phyloP scores from a whole-genome alignment of 176 grass and related monocot genomes.

The Tillandsia fasciculata region DNA sequence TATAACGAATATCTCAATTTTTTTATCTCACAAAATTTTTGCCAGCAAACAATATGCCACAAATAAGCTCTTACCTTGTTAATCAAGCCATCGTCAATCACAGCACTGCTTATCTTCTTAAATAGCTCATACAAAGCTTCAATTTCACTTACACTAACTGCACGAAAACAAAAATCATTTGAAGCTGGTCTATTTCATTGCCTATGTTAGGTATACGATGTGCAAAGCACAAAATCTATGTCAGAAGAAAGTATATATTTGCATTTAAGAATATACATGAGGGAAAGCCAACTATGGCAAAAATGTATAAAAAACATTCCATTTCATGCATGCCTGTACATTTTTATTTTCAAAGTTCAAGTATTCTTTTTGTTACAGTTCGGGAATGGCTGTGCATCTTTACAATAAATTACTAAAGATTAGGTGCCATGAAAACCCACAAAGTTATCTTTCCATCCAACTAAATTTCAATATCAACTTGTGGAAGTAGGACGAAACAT shows the following conservation, averaged over 20 bases:
- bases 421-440: background rate
- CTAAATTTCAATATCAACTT: background rate
- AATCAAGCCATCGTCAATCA: constrained; percentile 86
- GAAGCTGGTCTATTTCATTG: background rate
- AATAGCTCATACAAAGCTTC: constrained; percentile 89
- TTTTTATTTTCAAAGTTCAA: no score
- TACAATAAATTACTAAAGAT: no score
- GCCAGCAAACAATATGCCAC: background rate
- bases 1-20: no score
- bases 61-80: constrained; percentile 59
- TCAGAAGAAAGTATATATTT: background rate
- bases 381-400: no score
- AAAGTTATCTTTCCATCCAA: background rate
- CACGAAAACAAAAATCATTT: background rate
- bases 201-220: no score
- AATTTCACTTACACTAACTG: constrained; percentile 90
- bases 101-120: constrained; percentile 94
- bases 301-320: background rate
- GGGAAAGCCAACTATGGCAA: background rate
- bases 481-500: constrained; percentile 17
- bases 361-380: no score
- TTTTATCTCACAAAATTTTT: no score
- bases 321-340: no score
- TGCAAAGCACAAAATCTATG: background rate
- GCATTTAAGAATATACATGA: background rate